A percentile compares a stretch with the other conserved stretches of the same genome.
Evolutionary conservation across 441 rosid genomes (phyloP).

Genomic region (Populus hybrid): DNA sequence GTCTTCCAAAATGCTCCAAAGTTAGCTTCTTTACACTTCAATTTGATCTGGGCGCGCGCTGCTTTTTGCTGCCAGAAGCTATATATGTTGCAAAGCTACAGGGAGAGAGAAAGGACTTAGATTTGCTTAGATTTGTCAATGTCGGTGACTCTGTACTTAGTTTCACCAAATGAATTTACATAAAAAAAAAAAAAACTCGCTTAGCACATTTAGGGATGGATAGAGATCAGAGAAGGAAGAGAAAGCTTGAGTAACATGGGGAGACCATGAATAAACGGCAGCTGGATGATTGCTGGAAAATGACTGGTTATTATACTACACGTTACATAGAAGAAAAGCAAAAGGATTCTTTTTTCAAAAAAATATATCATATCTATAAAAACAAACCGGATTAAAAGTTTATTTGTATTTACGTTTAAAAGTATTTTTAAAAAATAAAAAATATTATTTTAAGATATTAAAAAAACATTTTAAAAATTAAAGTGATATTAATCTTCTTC

Average conservation of each 20-base stretch:
- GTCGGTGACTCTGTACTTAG: constrained; percentile 14
- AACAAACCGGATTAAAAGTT: no score
- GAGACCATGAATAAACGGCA: constrained; percentile 19
- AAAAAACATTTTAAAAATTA: no score
- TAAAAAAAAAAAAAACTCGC: not conserved
- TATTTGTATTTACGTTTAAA: no score
- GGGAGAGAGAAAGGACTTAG: constrained; percentile 11
- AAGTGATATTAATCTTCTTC: not conserved
- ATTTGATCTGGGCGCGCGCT: constrained; percentile 26
- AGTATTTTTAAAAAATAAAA: not conserved
- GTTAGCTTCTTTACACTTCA: constrained; percentile 17
- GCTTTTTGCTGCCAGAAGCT: constrained; percentile 4
- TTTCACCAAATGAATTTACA: not conserved
- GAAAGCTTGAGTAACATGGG: constrained; percentile 26
- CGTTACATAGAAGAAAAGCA: constrained; percentile 17
- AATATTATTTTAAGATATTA: not conserved
- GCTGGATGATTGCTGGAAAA: constrained; percentile 41
- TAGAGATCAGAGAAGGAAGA: not conserved
- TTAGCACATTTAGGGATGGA: not conserved
- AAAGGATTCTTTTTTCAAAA: not conserved
- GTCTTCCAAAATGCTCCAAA: constrained; percentile 24
- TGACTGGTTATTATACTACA: constrained; percentile 19
- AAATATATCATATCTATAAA: no score
- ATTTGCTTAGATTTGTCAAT: constrained; percentile 21
- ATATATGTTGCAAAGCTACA: constrained; percentile 1